Evolutionary conservation across 352 stramenopile species (phyloP), one percentile per base, ranked within the genome.

Genomic region (Globisporangium acanthophoron): DNA sequence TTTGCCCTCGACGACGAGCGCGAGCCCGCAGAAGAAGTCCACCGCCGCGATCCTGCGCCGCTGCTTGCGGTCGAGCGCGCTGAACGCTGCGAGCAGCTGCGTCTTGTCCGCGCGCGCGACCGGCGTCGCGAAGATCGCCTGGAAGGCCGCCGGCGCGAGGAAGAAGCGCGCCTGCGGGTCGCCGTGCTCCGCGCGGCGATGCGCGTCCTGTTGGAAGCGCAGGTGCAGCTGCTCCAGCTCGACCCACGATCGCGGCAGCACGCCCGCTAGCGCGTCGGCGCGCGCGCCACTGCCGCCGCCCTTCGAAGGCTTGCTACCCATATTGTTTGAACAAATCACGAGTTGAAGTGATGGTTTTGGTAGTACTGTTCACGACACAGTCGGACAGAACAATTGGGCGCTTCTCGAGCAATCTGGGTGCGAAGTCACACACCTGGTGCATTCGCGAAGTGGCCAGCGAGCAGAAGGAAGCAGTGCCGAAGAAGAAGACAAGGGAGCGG

Each of bases 1-100:
- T 55, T 90, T 88, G 54, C 69, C 74, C 7, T 87, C 71, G 24
- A 81, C 75, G 33, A 85, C 59, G 24, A 90, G 63, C 52, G 72
- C 72, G 16, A 90, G 61, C 0, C 77, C 77, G 16, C 74, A 76
- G 53, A 90, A 88, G 33, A 90, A 88, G 51, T 88, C 78, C 37
- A 87, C 55, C 8, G 61, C 74, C 0, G 64, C 62, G 29, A 88
- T 46, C 21, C 59, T 82, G 4, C 63, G 55, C 33, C 56, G 33
- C 3, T 58, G 43, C 8, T 64, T 63, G 2, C 57, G 48, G 18
- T 86, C 76, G 16, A 90, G 56, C 27, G 44, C 37, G 8, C 70
- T 41, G 46, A 87, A 90, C 7, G 76, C 69, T 31, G 63, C 64
- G 31, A 88, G 45, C 12, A 90, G 56, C 54, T 69, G 61, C 52